Percentiles rank a stretch among this genome's conserved stretches.
Conservation (phyloP, 495 filamentous ascomycete species). For the Penicillium odoratum region DNA sequence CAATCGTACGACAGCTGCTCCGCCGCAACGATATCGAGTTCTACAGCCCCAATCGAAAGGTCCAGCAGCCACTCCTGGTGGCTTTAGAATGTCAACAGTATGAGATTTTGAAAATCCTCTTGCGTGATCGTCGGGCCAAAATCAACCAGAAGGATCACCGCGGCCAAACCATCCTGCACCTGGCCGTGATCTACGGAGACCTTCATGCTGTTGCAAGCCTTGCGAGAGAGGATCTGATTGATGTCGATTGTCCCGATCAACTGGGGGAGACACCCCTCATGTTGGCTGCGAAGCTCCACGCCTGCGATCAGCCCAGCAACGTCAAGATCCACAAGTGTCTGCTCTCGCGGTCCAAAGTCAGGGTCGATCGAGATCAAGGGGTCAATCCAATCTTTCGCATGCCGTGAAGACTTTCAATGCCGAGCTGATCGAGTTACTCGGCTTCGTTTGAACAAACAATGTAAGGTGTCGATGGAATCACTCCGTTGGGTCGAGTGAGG, state of each 20-base stretch:
- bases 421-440: background rate
- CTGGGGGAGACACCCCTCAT: background rate
- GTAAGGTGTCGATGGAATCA: no score
- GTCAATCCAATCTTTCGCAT: background rate
- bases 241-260: conserved; percentile 6
- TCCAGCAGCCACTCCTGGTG: background rate
- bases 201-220: background rate
- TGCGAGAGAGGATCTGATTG: background rate
- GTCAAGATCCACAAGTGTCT: background rate
- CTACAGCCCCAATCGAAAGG: no score
- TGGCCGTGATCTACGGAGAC: conserved; percentile 8
- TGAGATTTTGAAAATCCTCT: background rate
- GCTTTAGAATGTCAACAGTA: background rate
- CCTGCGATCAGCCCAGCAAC: background rate
- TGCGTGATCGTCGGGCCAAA: background rate
- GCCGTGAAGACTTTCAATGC: background rate
- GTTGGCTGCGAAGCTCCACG: background rate
- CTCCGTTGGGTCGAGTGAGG: no score
- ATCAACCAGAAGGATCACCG: background rate
- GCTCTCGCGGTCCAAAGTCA: background rate
- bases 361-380: background rate
- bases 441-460: background rate
- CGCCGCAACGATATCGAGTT: no score
- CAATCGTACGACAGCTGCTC: background rate
- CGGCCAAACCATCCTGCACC: conserved; percentile 1